These are phyloP conservation scores for Alnus glutinosa DNA, from an alignment of 306 rosid species.

Conservation along the genomic window DNA sequence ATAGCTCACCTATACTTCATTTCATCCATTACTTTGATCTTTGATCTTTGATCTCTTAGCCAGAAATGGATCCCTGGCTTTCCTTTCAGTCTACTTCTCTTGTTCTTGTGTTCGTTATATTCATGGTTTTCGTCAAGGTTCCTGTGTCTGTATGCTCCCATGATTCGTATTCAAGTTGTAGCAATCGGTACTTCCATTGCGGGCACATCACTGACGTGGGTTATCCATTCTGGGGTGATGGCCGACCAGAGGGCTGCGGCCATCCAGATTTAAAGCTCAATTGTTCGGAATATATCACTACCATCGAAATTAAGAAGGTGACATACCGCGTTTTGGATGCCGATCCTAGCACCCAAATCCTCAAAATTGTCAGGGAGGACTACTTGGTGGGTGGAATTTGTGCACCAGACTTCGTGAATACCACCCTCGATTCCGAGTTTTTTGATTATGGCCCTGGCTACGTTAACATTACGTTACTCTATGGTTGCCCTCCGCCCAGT, in stretches of 20 bases:
- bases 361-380: constrained; percentile 45
- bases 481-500: constrained; percentile 26
- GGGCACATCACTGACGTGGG: constrained; percentile 14
- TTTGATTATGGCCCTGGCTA: constrained; percentile 24
- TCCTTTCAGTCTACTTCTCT: not conserved
- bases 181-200: constrained; percentile 11
- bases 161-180: constrained; percentile 23
- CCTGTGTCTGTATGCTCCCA: constrained; percentile 22
- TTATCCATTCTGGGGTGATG: constrained; percentile 52
- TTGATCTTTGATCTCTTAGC: not conserved
- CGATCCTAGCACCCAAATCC: not conserved
- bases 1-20: not conserved
- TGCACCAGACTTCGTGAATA: constrained; percentile 16
- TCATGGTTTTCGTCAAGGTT: constrained; percentile 7
- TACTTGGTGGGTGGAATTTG: constrained; percentile 29
- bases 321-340: constrained; percentile 32
- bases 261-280: constrained; percentile 34
- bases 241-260: constrained; percentile 40
- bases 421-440: constrained; percentile 30
- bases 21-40: not conserved
- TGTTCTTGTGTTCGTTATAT: not conserved
- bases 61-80: constrained; percentile 29
- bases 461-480: constrained; percentile 31
- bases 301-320: constrained; percentile 33
- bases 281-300: constrained; percentile 19